Evolutionary conservation across 2,329 filamentous ascomycete genomes (phyloP).

Genomic region (Rutstroemia sp.): DNA sequence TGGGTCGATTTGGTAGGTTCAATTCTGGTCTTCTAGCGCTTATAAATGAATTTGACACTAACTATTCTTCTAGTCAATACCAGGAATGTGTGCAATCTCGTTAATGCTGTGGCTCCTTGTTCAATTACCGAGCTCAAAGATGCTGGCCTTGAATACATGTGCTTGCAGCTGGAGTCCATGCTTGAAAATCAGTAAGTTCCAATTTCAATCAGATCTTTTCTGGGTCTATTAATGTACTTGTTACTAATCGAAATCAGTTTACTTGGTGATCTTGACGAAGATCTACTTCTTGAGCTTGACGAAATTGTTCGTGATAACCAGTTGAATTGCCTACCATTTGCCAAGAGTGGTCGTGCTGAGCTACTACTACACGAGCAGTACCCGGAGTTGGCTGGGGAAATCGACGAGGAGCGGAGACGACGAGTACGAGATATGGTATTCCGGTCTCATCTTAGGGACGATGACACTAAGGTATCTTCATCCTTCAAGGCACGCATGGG

Average conservation of each 20-base stretch:
- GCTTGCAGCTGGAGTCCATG: conserved; percentile 83
- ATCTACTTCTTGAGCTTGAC: conserved; percentile 76
- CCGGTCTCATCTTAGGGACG: conserved; percentile 53
- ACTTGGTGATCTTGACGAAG: conserved; percentile 76
- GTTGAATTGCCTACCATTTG: conserved; percentile 66
- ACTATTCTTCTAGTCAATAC: conserved; percentile 50
- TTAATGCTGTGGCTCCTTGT: conserved; percentile 81
- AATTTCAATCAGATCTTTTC: neutral
- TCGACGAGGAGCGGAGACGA: conserved; percentile 60
- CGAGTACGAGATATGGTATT: conserved; percentile 73
- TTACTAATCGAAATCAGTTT: conserved; percentile 33
- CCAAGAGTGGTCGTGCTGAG: conserved; percentile 67
- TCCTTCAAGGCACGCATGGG: conserved; percentile 54
- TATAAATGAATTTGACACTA: conserved; percentile 12
- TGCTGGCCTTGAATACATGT: conserved; percentile 82
- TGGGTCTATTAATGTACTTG: neutral
- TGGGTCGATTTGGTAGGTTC: conserved; percentile 65
- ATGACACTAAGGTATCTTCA: conserved; percentile 54
- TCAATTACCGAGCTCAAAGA: conserved; percentile 81
- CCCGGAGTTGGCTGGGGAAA: conserved; percentile 41
- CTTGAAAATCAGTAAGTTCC: conserved; percentile 63
- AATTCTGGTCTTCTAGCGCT: neutral
- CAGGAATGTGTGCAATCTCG: conserved; percentile 75
- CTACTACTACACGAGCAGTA: conserved; percentile 50
- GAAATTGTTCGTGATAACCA: conserved; percentile 76